These are phyloP conservation scores for Boletus rubroflammeus DNA, from an alignment of 768 basidiomycete species.

Conservation along the genomic window DNA sequence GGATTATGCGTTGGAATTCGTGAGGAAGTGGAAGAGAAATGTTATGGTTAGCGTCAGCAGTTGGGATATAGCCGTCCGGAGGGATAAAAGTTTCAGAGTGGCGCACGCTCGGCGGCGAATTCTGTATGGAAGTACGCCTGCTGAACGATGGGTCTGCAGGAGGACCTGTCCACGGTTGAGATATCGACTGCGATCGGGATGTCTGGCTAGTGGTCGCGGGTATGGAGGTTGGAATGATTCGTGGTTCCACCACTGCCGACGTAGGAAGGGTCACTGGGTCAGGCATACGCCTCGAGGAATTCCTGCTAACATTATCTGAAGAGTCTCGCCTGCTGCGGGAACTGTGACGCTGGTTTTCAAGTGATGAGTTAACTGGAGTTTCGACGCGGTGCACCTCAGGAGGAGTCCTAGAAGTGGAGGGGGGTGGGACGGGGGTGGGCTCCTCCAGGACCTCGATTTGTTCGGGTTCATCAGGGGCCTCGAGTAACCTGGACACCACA, in stretches of 20 bases:
- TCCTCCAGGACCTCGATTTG: conserved; percentile 17
- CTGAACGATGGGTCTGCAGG: conserved; percentile 6
- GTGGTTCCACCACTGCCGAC: conserved; percentile 11
- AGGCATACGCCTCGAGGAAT: conserved; percentile 9
- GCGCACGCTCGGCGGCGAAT: conserved; percentile 14
- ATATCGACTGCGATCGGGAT: conserved; percentile 14
- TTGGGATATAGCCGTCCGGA: conserved; percentile 51
- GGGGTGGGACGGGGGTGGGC: conserved; percentile 16
- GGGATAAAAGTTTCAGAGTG: conserved; percentile 31
- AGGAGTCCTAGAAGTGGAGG: conserved; percentile 9
- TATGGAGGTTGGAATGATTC: conserved; percentile 8
- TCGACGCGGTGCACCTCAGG: conserved; percentile 28
- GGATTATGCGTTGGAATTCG: conserved; percentile 34
- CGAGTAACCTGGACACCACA: conserved; percentile 26
- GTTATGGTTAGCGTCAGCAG: conserved; percentile 34
- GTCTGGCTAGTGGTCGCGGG: conserved; percentile 12
- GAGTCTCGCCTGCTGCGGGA: conserved; percentile 22
- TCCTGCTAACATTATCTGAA: conserved; percentile 11
- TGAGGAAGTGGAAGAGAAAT: conserved; percentile 52
- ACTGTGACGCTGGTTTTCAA: conserved; percentile 13
- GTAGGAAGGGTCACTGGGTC: conserved; percentile 11
- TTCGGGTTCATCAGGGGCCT: conserved; percentile 20
- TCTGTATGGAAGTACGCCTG: conserved; percentile 20
- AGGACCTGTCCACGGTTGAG: conserved; percentile 19
- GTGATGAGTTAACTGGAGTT: conserved; percentile 16